Evolutionary conservation across 768 basidiomycete species (phyloP), one percentile per base, ranked within the genome.

Genomic region (Serpula lacrymans): DNA sequence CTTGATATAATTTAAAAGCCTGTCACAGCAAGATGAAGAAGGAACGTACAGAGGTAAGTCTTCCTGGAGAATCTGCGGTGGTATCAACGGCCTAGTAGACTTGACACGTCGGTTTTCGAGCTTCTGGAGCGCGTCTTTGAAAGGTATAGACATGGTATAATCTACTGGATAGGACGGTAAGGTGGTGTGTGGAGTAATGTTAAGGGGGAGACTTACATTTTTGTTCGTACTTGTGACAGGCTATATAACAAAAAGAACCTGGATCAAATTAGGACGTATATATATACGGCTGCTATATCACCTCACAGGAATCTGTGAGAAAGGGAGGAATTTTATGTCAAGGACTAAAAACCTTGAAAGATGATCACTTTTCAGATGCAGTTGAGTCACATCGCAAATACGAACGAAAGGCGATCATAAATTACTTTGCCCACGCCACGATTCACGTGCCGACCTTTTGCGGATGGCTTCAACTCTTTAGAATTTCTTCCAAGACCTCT

Each of bases 1-100:
- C 88, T 93, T 39, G 10, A 47, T 32, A 33, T 46, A 31, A 37
- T 39, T 45, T 32, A 30, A 33, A 40, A 14, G 28, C 22, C 10
- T 17, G 30, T 14, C 23, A 4, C 4, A 33, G 27, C 16, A 35
- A 3, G 16, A 41, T 31, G 13, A 24, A 22, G 32, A 23, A 30
- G 7, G 32, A 12, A 46, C 79, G 37, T 65, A 88, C 87, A 91
- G 65, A 30, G 89, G 89, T n/a, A 88, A 74, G 62, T 97, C 93
- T 62, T 97, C 93, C 50, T 88, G 86, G 2, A 97, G 75, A 46
- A 97, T 95, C 57, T 94, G 92, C 16, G 93, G 93, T 37, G 93
- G 93, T 42, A 97, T 93, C 41, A 97, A 67, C 21, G 93, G 93
- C 29, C 92, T 73, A 13, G 85, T 92, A 12, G 77, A 83, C 59